Evolutionary conservation across 768 basidiomycete species (phyloP).

Genomic region (Pseudohyphozyma bogoriensis): DNA sequence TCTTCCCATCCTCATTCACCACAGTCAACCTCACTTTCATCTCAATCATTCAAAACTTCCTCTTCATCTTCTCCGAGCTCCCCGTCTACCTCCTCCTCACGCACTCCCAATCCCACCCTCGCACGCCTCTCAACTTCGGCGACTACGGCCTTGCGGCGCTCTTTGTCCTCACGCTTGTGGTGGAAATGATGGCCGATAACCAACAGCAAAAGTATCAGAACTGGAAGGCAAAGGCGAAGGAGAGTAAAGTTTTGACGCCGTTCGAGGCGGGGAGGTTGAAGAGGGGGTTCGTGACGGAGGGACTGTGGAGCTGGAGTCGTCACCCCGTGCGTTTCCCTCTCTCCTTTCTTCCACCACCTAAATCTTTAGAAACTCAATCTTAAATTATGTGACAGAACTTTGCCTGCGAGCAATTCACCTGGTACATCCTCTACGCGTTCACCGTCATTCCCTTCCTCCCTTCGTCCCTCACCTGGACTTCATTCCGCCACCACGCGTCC

Average conservation of each 20-base stretch:
- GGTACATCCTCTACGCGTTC: conserved; percentile 21
- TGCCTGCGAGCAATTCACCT: conserved; percentile 71
- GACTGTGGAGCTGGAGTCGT: conserved; percentile 74
- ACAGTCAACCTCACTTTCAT: conserved; percentile 23
- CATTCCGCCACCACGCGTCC: conserved; percentile 27
- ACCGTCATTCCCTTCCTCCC: conserved; percentile 19
- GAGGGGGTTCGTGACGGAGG: conserved; percentile 73
- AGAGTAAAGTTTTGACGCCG: conserved; percentile 43
- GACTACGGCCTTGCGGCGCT: conserved; percentile 56
- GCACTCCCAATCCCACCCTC: conserved; percentile 51
- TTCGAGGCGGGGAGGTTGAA: conserved; percentile 49
- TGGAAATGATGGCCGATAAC: conserved; percentile 81
- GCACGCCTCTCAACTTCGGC: conserved; percentile 45
- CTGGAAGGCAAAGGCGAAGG: conserved; percentile 54
- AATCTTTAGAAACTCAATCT: background rate
- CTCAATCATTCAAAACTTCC: conserved; percentile 67
- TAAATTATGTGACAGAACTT: conserved; percentile 49
- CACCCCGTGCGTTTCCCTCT: conserved; percentile 52
- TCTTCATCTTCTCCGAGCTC: conserved; percentile 55
- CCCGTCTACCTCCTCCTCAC: conserved; percentile 39
- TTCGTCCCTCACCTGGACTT: conserved; percentile 36
- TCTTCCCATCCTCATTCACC: no score
- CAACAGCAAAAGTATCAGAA: conserved; percentile 60
- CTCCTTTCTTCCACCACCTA: background rate
- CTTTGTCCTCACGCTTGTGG: conserved; percentile 50